Base-by-base conservation (phyloP, 1,139 yeast genomes). In the Candida tetrigidarum region DNA sequence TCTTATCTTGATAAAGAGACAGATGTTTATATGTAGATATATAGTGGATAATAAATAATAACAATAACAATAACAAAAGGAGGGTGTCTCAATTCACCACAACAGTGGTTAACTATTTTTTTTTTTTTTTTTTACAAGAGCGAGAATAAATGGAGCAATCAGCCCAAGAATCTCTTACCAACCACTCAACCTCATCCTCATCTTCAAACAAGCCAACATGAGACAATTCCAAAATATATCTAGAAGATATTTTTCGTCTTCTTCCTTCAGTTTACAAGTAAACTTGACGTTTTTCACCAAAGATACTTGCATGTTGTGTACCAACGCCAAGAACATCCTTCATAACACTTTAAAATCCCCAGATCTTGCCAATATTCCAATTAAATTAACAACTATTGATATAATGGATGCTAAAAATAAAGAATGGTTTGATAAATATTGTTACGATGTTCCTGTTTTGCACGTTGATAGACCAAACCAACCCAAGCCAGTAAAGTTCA, bases 361-460 rank as follows among this genome's bases (percentile, higher is more conserved):
- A 4, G 46, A 50, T 2, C 45, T 59, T 16, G 47, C 56, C 34
- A 53, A 54, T 10, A 56, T 54, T 12, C 59, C 62, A 39, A 56
- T 81, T 8, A 60, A 70, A 9, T 62, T 81, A 46, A 61, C 67
- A 10, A 72, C 75, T 20, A 70, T 88, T 6, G 95, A 92, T 60
- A 91, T 92, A 35, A 80, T 83, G 62, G 71, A 76, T 38, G 84
- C 86, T 0, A 80, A 78, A 42, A 85, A 91, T 62, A 68, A 78
- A 43, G 70, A 77, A 42, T 89, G 95, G 91, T 87, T 83, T 73
- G 95, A 89, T 50, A 74, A 75, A 50, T 92, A 91, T 57, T 86
- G 96, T 52, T 90, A 83, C 63, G 97, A 92, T 59, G 92, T 91
- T 2, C 97, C 97, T 0, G 97, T 92, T 0, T 64, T 90, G 33